A percentile compares a stretch with the other conserved stretches of the same genome.
Conservation (phyloP, 108 stramenopile genomes). For the Tribonema minus region DNA sequence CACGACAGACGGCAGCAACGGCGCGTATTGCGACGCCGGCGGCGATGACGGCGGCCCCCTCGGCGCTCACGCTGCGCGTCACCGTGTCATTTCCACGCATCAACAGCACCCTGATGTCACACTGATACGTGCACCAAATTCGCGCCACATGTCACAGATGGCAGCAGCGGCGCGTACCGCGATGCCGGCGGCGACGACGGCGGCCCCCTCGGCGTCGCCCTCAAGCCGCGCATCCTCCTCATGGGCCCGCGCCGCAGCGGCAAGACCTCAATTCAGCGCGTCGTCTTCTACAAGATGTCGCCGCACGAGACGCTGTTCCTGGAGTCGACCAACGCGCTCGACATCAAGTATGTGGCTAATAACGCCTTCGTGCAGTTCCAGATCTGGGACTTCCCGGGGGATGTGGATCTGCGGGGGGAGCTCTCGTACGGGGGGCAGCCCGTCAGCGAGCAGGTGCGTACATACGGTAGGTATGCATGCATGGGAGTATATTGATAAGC, state of each 20-base stretch:
- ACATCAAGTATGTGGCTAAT: constrained; percentile 55
- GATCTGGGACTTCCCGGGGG: constrained; percentile 97
- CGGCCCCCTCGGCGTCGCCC: neutral
- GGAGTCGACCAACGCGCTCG: constrained; percentile 62
- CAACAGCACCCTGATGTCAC: too few relatives aligned
- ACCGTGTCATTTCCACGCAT: too few relatives aligned
- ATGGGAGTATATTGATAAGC: too few relatives aligned
- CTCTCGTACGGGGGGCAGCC: constrained; percentile 16
- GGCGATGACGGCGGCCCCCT: too few relatives aligned
- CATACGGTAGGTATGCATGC: too few relatives aligned
- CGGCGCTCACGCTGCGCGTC: too few relatives aligned
- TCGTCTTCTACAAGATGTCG: constrained; percentile 99
- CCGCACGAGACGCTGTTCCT: constrained; percentile 99
- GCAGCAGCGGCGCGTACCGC: too few relatives aligned
- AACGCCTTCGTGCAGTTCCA: constrained; percentile 89
- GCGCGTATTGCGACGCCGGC: too few relatives aligned
- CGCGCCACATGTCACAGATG: too few relatives aligned
- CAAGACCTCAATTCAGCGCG: constrained; percentile 66
- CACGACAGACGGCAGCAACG: too few relatives aligned
- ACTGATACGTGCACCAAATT: too few relatives aligned
- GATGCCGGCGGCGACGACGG: neutral
- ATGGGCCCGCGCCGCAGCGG: constrained; percentile 80
- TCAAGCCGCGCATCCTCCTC: constrained; percentile 76
- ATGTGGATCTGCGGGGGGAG: constrained; percentile 35
- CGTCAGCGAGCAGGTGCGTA: neutral